A percentile compares a stretch with the other conserved stretches of the same genome.
Evolutionary conservation across 495 filamentous ascomycete genomes (phyloP).

Genomic region (Filosporella fistucella): DNA sequence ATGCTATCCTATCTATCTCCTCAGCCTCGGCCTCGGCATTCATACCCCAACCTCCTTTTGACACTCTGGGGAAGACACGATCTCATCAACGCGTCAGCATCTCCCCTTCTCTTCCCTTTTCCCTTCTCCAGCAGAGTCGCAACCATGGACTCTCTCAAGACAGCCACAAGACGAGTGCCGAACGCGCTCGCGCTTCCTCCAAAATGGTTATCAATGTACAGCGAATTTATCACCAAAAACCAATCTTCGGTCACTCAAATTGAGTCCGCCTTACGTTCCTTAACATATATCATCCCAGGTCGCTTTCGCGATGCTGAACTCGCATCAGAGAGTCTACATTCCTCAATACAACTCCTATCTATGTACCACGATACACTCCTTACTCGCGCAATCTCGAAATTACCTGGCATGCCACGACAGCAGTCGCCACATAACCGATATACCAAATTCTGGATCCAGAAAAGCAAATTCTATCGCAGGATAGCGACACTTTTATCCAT

Average conservation of each 20-base stretch:
- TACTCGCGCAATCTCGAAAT: slow-evolving; percentile 48
- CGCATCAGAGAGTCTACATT: slow-evolving; percentile 89
- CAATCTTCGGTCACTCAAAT: slow-evolving; percentile 86
- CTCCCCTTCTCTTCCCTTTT: background rate
- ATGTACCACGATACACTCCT: slow-evolving; percentile 94
- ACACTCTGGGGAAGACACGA: background rate
- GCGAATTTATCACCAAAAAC: slow-evolving; percentile 92
- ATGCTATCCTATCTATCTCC: background rate
- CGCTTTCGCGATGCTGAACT: slow-evolving; percentile 92
- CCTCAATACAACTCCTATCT: slow-evolving; percentile 80
- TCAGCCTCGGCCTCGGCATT: slow-evolving; percentile 12
- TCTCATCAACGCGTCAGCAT: slow-evolving; percentile 7
- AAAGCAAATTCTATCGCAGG: slow-evolving; percentile 68
- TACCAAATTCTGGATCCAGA: slow-evolving; percentile 80
- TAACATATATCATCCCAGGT: slow-evolving; percentile 94
- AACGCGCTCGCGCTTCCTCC: slow-evolving; percentile 50
- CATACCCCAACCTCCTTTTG: slow-evolving; percentile 7
- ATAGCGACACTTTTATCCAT: slow-evolving; percentile 79
- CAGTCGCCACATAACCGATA: slow-evolving; percentile 82
- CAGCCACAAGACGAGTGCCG: background rate
- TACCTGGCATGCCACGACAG: slow-evolving; percentile 37
- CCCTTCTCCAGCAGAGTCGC: background rate
- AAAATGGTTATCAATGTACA: slow-evolving; percentile 76
- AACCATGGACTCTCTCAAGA: slow-evolving; percentile 20
- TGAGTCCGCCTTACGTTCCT: slow-evolving; percentile 81